phyloP scores from a whole-genome alignment of 768 basidiomycete species.

The Termitomyces sp. region DNA sequence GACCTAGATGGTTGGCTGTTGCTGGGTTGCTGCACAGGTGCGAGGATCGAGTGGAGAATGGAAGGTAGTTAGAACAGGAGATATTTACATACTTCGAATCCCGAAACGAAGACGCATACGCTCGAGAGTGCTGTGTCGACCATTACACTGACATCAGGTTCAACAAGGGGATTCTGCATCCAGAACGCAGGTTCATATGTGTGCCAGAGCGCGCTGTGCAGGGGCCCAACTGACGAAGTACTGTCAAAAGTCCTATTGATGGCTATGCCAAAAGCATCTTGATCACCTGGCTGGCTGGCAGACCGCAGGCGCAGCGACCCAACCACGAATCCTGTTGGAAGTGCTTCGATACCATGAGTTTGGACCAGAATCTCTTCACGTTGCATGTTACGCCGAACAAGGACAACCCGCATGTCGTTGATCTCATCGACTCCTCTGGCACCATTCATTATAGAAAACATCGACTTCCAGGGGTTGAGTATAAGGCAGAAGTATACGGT shows the following conservation, averaged over 20 bases:
- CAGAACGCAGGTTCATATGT: neutral
- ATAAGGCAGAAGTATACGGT: conserved; percentile 69
- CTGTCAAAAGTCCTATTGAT: neutral
- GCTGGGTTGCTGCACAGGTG: too few species aligned
- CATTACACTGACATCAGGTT: neutral
- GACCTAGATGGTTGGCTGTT: too few species aligned
- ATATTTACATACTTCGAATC: too few species aligned
- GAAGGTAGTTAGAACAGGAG: too few species aligned
- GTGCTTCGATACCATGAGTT: conserved; percentile 48
- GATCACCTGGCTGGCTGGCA: neutral
- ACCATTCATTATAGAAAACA: conserved; percentile 69
- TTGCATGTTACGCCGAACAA: conserved; percentile 57
- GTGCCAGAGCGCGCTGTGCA: neutral
- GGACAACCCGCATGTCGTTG: conserved; percentile 55
- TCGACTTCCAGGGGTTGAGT: conserved; percentile 46
- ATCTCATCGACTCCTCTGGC: conserved; percentile 64
- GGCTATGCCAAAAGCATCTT: conserved; percentile 7
- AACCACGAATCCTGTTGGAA: neutral
- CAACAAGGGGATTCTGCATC: neutral
- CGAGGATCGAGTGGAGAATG: too few species aligned
- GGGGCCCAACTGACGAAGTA: neutral
- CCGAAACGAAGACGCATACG: neutral
- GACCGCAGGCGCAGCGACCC: conserved; percentile 1
- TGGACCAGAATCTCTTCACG: conserved; percentile 85
- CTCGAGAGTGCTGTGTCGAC: too few species aligned